phyloP scores from a whole-genome alignment of 2,329 filamentous ascomycete species.

The Sporothrix phasma region DNA sequence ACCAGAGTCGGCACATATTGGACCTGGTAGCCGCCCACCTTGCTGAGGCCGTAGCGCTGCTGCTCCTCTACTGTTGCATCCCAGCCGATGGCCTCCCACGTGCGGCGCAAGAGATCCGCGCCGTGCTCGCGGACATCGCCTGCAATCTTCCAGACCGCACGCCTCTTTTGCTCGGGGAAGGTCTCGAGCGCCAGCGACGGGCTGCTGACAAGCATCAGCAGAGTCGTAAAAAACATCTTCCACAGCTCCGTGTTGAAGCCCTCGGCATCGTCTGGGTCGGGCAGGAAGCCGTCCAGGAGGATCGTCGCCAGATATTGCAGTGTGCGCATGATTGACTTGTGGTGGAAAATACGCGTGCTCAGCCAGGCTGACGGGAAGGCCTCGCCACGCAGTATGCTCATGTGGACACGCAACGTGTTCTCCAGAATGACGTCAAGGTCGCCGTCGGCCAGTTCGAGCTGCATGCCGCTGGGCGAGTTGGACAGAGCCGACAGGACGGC shows the following conservation, averaged over 20 bases:
- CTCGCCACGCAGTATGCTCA: slow-evolving; percentile 80
- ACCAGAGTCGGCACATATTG: slow-evolving; percentile 94
- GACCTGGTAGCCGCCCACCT: slow-evolving; percentile 93
- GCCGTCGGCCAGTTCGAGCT: slow-evolving; percentile 63
- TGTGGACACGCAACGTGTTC: slow-evolving; percentile 72
- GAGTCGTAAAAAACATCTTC: slow-evolving; percentile 83
- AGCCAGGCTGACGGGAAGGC: slow-evolving; percentile 87
- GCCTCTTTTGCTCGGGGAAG: slow-evolving; percentile 90
- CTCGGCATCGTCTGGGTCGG: slow-evolving; percentile 83
- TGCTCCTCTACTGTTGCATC: slow-evolving; percentile 75
- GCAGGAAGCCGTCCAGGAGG: slow-evolving; percentile 73
- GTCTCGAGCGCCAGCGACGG: slow-evolving; percentile 84
- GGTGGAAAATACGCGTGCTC: slow-evolving; percentile 85
- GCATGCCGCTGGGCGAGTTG: slow-evolving; percentile 61
- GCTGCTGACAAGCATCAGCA: slow-evolving; percentile 83
- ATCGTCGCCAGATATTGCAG: slow-evolving; percentile 74
- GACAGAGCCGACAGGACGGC: slow-evolving; percentile 77
- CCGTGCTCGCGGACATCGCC: slow-evolving; percentile 90
- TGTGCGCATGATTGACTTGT: slow-evolving; percentile 78
- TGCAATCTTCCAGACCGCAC: slow-evolving; percentile 97
- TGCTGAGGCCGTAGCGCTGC: slow-evolving; percentile 64
- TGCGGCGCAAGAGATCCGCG: slow-evolving; percentile 70
- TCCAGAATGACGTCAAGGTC: slow-evolving; percentile 67
- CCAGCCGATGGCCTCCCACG: slow-evolving; percentile 96
- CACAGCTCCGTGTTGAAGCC: slow-evolving; percentile 87